Evolutionary conservation across 768 basidiomycete genomes (phyloP).

Genomic region (Lentinula guzmanii): DNA sequence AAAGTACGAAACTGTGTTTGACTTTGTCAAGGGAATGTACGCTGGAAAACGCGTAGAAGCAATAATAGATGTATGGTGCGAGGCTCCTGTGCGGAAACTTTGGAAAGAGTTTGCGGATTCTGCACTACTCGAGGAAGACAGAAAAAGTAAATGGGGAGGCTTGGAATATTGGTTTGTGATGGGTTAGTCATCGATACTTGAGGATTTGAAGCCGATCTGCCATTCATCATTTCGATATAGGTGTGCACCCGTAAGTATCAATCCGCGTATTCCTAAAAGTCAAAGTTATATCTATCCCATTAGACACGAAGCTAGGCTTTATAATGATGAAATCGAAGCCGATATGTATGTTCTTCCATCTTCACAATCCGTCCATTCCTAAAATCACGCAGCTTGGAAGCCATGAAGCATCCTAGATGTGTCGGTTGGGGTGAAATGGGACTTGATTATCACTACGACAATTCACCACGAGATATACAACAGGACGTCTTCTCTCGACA

Average conservation of each 20-base stretch:
- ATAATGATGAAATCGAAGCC: constrained; percentile 61
- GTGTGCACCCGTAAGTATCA: constrained; percentile 63
- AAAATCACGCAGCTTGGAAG: constrained; percentile 45
- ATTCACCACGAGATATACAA: constrained; percentile 67
- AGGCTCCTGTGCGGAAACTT: constrained; percentile 55
- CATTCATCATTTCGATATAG: constrained; percentile 23
- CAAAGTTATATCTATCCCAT: not conserved
- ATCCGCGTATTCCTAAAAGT: not conserved
- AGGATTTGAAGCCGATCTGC: constrained; percentile 1
- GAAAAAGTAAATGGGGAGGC: constrained; percentile 53
- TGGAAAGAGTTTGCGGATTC: constrained; percentile 77
- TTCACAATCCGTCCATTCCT: not conserved
- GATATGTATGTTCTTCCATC: constrained; percentile 45
- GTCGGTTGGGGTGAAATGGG: constrained; percentile 91
- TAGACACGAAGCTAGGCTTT: constrained; percentile 69
- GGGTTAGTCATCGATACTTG: constrained; percentile 35
- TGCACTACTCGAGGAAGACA: constrained; percentile 44
- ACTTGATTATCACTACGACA: constrained; percentile 80
- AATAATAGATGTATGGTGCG: constrained; percentile 88
- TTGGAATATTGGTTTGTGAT: constrained; percentile 81
- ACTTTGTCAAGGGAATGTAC: constrained; percentile 64
- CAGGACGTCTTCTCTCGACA: constrained; percentile 62
- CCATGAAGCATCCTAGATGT: constrained; percentile 75
- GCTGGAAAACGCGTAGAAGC: constrained; percentile 49
- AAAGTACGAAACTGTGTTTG: constrained; percentile 49